Evolutionary conservation across 495 filamentous ascomycete genomes (phyloP), one percentile per base, ranked within the genome.

Genomic region (Aspergillus nanangensis): DNA sequence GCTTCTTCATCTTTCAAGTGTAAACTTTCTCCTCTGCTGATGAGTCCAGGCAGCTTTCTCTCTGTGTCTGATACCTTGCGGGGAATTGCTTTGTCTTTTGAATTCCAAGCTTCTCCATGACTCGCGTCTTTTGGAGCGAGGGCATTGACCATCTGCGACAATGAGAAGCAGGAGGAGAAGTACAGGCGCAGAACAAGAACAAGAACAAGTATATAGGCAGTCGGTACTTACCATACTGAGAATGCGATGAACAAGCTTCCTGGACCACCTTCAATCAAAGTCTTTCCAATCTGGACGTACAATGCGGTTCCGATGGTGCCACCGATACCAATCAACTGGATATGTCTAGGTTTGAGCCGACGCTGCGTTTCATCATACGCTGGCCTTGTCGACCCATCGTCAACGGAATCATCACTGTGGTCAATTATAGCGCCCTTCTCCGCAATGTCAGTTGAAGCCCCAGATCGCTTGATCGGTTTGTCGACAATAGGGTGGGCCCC

Each of bases 261-360:
- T 15, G 88, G 88, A 0, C 88, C 88, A 33, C 87, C 88, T 24
- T 86, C 70, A 18, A 85, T 66, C 40, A 90, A 55, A 1, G 76
- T 77, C 17, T 65, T 69, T 14, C 87, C 88, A 43, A 93, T 90
- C 50, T 84, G 79, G 19, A 90, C 82, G 62, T 82, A 90, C 9
- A 90, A 67, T 2, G 78, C 86, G n/a, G 87, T 90, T n/a, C 87
- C 86, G 56, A 89, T 90, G 25, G 80, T 82, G 25, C 86, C 86
- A 29, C 86, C 86, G 52, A 89, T 82, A 32, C 81, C 84, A 42
- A 89, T 89, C 44, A 90, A 66, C 53, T 87, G 82, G 43, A 87
- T 78, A 57, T 88, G 84, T 37, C 84, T 71, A 15, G 81, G 76
- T 43, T 81, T 80, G 18, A 87, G 64, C 51, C 72, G 77, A 8